Evolutionary conservation across 352 stramenopile species (phyloP), one percentile per base, ranked within the genome.

Genomic region (Globisporangium radiosum): DNA sequence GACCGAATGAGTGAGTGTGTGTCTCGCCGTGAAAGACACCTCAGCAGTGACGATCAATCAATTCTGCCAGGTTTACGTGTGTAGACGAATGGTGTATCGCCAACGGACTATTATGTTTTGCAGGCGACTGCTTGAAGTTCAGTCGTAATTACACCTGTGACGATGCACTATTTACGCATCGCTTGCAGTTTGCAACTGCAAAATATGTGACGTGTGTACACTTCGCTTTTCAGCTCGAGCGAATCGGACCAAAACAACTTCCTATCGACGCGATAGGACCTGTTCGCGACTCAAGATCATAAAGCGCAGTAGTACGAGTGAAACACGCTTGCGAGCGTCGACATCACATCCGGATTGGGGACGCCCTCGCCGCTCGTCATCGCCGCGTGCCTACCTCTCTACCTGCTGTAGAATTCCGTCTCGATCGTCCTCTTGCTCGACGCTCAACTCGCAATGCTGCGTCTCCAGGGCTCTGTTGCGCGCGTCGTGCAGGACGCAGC

Each of bases 381-480:
- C 40, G 7, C 40, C 11, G 11, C 40, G 11, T 13, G 7, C 40
- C 40, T 44, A 13, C 40, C 40, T 44, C 47, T 11, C 47, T 37
- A 33, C n/a, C 10, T 36, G 47, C n/a, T 17, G 38, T 33, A 13
- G 11, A 7, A 2, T 19, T 6, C 53, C 44, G 37, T 39, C 13
- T 17, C 14, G 55, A 60, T 52, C 36, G 36, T 25, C 4, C 15
- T 40, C 25, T 33, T 43, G n/a, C 25, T 38, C 39, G n/a, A 15
- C 9, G 17, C 33, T 37, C 33, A 25, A 1, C 6, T 42, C 33
- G 13, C 47, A n/a, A 87, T 89, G 79, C 60, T 89, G 71, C 79
- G 76, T 64, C 69, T 85, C 42, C 73, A 76, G n/a, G 65, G 73
- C 48, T 61, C 61, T 43, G 69, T 73, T 52, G 63, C 63, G 37